A percentile compares a stretch with the other conserved stretches of the same genome.
Evolutionary conservation across 1,139 yeast genomes (phyloP).

Genomic region (Hyphopichia buzzinii): DNA sequence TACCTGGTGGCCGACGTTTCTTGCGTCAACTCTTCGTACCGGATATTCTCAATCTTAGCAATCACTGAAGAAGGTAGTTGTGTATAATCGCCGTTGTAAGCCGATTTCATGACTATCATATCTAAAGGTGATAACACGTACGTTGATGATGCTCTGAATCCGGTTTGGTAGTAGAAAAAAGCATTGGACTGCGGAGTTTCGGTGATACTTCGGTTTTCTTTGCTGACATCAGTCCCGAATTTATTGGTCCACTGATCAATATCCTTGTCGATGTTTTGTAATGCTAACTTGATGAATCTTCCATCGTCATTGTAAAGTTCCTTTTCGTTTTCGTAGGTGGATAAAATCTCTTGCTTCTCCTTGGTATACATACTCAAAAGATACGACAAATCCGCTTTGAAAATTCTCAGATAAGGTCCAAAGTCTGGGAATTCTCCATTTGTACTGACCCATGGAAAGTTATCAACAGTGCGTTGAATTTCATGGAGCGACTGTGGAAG

Average conservation of each 20-base stretch:
- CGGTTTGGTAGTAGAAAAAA: slow-evolving; percentile 60
- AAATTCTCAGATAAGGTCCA: slow-evolving; percentile 47
- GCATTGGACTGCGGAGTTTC: slow-evolving; percentile 3
- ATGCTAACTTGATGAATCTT: slow-evolving; percentile 55
- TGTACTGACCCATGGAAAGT: slow-evolving; percentile 29
- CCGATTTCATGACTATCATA: slow-evolving; percentile 63
- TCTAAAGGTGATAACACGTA: slow-evolving; percentile 79
- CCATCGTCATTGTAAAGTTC: slow-evolving; percentile 61
- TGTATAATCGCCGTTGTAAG: slow-evolving; percentile 57
- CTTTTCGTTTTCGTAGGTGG: slow-evolving; percentile 54
- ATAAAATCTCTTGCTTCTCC: slow-evolving; percentile 52
- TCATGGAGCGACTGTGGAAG: slow-evolving; percentile 50
- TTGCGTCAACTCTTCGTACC: slow-evolving; percentile 57
- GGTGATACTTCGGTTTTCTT: background rate
- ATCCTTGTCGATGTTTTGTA: slow-evolving; percentile 49
- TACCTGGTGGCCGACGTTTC: slow-evolving; percentile 54
- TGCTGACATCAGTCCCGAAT: slow-evolving; percentile 7
- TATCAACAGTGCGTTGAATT: slow-evolving; percentile 24
- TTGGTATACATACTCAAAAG: slow-evolving; percentile 50
- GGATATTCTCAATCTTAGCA: slow-evolving; percentile 67
- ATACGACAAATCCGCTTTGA: slow-evolving; percentile 61
- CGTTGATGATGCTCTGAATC: slow-evolving; percentile 61
- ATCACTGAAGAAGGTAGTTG: slow-evolving; percentile 65
- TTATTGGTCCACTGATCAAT: slow-evolving; percentile 35
- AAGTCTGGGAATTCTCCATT: slow-evolving; percentile 20